Percentiles rank a stretch among this genome's conserved stretches.
Evolutionary conservation across 1,139 yeast species (phyloP).

Genomic region (Wickerhamomyces sp.): DNA sequence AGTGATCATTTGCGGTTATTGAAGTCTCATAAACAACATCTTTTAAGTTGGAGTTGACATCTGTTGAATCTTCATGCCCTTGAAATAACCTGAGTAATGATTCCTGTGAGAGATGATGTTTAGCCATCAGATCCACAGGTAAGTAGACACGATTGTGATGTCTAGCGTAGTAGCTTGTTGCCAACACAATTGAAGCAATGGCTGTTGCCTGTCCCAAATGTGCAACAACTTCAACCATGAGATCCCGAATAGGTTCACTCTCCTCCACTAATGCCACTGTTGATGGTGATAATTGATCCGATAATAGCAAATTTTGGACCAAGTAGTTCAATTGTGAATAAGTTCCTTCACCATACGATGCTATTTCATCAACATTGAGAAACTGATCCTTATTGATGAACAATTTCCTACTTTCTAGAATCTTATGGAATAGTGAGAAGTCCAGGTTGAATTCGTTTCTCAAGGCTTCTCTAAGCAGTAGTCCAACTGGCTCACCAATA

Average conservation of each 20-base stretch:
- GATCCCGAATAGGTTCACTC: conserved; percentile 38
- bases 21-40: conserved; percentile 70
- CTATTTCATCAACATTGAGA: conserved; percentile 50
- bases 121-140: conserved; percentile 60
- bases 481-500: conserved; percentile 62
- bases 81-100: conserved; percentile 43
- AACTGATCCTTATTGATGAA: conserved; percentile 47
- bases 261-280: conserved; percentile 45
- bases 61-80: conserved; percentile 34
- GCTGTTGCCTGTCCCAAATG: conserved; percentile 84
- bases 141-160: conserved; percentile 41
- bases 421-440: conserved; percentile 50
- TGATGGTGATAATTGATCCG: conserved; percentile 57
- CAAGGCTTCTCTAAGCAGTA: conserved; percentile 48
- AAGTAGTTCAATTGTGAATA: conserved; percentile 70
- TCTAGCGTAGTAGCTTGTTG: conserved; percentile 56
- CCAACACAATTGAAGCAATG: conserved; percentile 61
- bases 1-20: conserved; percentile 73
- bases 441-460: conserved; percentile 48
- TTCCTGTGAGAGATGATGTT: conserved; percentile 59
- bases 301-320: conserved; percentile 55
- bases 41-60: conserved; percentile 39
- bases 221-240: conserved; percentile 61
- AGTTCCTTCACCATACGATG: conserved; percentile 79
- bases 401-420: conserved; percentile 56